Evolutionary conservation across 2,329 filamentous ascomycete genomes (phyloP), one percentile per base, ranked within the genome.

Genomic region (Venturiaceae sp.): DNA sequence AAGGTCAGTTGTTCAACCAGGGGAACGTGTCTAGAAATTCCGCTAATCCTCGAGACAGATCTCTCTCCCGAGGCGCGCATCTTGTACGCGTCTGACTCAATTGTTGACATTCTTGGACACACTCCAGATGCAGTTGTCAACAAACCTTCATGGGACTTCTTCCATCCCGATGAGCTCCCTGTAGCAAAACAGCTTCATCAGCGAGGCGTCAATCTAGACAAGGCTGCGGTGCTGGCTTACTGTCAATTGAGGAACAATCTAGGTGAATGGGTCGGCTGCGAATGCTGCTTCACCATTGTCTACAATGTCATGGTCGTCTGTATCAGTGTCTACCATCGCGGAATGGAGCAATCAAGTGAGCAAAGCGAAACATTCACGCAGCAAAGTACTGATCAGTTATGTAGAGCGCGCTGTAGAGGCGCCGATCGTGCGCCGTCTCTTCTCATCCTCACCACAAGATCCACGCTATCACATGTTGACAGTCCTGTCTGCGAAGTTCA

Each of bases 251-350:
- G 79, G 65, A 83, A 87, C 58, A 83, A 80, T 50, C 76, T 86
- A 66, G 88, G 87, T 16, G 76, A 80, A 57, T 95, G 87, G 84
- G 76, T 92, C 39, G 84, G 83, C 62, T 94, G 89, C 72, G 90
- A 95, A 73, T 94, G 89, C 72, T 91, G 90, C 71, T 95, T 95
- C 69, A 94, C 90, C 5, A 80, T 95, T 44, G 90, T 95, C 46
- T 88, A 95, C 70, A 87, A 95, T 78, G 88, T 94, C 23, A 77
- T 95, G 71, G 88, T 95, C 53, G 89, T 88, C 41, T 91, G 88
- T 67, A 92, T 86, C 13, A 91, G 87, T 67, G 81, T 94, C 62
- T 95, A 94, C 69, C 79, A 80, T 56, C 77, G 79, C 57, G 44
- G 44, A 84, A 85, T 26, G 78, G 80, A 62, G 86, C 83, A 50